A percentile compares a stretch with the other conserved stretches of the same genome.
These are phyloP conservation scores for Dactylellina sp. DNA, from an alignment of 2,329 filamentous ascomycete genomes.

Conservation along the genomic window DNA sequence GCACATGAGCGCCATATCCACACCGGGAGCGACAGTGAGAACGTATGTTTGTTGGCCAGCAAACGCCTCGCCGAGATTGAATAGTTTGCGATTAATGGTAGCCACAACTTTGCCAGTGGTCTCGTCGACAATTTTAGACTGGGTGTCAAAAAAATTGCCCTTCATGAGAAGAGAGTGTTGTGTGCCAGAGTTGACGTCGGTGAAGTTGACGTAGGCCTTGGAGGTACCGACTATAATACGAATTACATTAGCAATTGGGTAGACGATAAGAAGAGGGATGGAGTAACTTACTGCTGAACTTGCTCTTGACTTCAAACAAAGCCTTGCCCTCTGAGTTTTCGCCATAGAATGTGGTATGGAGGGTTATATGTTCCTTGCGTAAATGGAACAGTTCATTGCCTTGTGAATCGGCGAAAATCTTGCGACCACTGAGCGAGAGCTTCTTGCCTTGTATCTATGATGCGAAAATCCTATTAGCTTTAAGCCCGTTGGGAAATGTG, in stretches of 20 bases:
- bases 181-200: conserved; percentile 66
- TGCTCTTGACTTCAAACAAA: conserved; percentile 70
- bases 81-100: conserved; percentile 70
- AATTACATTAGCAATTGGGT: not conserved
- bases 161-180: conserved; percentile 69
- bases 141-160: conserved; percentile 72
- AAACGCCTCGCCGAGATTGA: conserved; percentile 71
- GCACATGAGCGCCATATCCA: conserved; percentile 74
- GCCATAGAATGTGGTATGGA: conserved; percentile 69
- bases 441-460: conserved; percentile 68
- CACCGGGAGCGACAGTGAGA: conserved; percentile 73
- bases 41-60: conserved; percentile 75
- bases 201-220: conserved; percentile 72
- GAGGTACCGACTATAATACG: conserved; percentile 66
- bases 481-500: not conserved
- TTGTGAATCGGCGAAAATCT: conserved; percentile 69
- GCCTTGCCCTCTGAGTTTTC: conserved; percentile 66
- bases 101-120: conserved; percentile 69
- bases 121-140: conserved; percentile 71
- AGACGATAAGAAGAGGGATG: not conserved
- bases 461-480: not conserved
- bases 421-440: conserved; percentile 69
- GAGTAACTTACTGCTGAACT: conserved; percentile 67
- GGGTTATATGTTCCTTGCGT: conserved; percentile 67
- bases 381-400: conserved; percentile 72